Evolutionary conservation across 2,329 filamentous ascomycete genomes (phyloP).

Genomic region (Cercospora sp.): DNA sequence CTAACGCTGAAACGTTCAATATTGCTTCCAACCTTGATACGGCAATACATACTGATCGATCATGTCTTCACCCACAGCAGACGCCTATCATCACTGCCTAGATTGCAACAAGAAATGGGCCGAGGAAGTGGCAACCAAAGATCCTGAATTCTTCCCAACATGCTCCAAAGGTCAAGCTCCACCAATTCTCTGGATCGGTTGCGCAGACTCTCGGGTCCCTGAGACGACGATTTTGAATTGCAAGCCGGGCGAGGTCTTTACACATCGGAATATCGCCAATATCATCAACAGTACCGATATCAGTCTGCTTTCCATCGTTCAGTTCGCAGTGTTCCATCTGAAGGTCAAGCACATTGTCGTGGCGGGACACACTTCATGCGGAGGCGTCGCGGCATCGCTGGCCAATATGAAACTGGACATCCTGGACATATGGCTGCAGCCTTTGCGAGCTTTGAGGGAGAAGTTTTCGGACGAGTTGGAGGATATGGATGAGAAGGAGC

Average conservation of each 20-base stretch:
- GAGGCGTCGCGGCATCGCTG: constrained; percentile 58
- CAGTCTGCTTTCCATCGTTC: constrained; percentile 72
- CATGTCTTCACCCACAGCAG: neutral
- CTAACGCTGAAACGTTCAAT: neutral
- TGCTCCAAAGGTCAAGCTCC: constrained; percentile 68
- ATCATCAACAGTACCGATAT: constrained; percentile 74
- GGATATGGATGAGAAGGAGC: constrained; percentile 49
- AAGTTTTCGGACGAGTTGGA: constrained; percentile 55
- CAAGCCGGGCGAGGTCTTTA: constrained; percentile 80
- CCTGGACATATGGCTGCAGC: constrained; percentile 62
- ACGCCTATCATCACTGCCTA: constrained; percentile 52
- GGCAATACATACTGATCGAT: neutral
- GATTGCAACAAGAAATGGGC: constrained; percentile 72
- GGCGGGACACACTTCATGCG: constrained; percentile 62
- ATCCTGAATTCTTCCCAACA: constrained; percentile 70
- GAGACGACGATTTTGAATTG: constrained; percentile 79
- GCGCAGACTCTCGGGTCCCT: constrained; percentile 80
- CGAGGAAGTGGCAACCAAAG: constrained; percentile 61
- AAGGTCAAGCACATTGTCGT: constrained; percentile 65
- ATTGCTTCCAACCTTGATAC: neutral
- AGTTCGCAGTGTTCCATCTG: constrained; percentile 73
- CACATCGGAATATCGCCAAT: constrained; percentile 90
- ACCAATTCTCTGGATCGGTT: constrained; percentile 77
- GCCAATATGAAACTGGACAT: constrained; percentile 59
- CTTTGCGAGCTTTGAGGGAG: constrained; percentile 56